A percentile compares a stretch with the other conserved stretches of the same genome.
Conservation (phyloP, 1,284 basidiomycete genomes). For the Trichosporon coremiiforme region DNA sequence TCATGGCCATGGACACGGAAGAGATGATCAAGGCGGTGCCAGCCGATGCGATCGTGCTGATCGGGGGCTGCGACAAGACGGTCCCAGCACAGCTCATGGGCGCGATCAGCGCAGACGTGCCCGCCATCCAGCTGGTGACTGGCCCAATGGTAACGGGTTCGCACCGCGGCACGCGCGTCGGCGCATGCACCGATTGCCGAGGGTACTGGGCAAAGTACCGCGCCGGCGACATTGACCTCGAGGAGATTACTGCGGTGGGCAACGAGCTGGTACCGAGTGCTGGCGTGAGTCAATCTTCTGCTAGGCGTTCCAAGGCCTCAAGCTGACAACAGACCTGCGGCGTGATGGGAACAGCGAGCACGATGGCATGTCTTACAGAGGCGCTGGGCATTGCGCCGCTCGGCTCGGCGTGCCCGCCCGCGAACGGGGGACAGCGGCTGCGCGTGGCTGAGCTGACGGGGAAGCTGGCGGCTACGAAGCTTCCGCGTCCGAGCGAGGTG, state of each 20-base stretch:
- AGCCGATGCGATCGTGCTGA: conserved; percentile 52
- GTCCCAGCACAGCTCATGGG: conserved; percentile 55
- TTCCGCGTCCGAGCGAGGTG: conserved; percentile 54
- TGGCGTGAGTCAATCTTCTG: conserved; percentile 38
- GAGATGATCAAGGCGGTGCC: conserved; percentile 55
- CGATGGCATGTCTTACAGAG: conserved; percentile 54
- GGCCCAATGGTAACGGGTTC: conserved; percentile 54
- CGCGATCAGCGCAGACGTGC: conserved; percentile 51
- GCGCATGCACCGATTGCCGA: conserved; percentile 54
- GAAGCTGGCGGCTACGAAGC: conserved; percentile 30
- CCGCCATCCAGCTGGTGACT: conserved; percentile 51
- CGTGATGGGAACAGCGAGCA: conserved; percentile 55
- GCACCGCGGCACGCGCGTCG: conserved; percentile 47
- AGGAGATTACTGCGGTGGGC: conserved; percentile 51
- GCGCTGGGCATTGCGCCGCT: conserved; percentile 52
- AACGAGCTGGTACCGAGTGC: conserved; percentile 51
- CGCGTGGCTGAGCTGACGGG: conserved; percentile 50
- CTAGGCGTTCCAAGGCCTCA: too few relatives aligned
- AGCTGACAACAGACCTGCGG: conserved; percentile 46
- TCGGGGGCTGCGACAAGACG: conserved; percentile 56
- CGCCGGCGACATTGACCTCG: conserved; percentile 50
- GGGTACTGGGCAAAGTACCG: conserved; percentile 52
- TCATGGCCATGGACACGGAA: conserved; percentile 54
- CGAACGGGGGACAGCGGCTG: conserved; percentile 47
- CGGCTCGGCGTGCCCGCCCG: conserved; percentile 49